Evolutionary conservation across 495 filamentous ascomycete genomes (phyloP), one percentile per base, ranked within the genome.

Genomic region (Xylaria longipes): DNA sequence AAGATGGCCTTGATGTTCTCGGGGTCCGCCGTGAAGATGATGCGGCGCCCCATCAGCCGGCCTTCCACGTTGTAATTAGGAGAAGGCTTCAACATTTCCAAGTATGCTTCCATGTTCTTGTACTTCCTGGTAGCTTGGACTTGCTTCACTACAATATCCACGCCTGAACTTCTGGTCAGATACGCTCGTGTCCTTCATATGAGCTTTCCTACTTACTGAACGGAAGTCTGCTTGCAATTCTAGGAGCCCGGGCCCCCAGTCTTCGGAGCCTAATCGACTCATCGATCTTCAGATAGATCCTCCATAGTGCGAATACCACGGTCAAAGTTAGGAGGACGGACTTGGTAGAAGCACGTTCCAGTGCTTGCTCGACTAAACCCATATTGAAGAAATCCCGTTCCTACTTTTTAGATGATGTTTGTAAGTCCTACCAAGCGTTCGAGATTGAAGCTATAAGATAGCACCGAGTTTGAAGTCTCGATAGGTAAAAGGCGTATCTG

Each of bases 1-100:
- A 97, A 85, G 8, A 97, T 82, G 0, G 94, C 90, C 77, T 97
- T 94, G 79, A 98, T 86, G 79, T 97, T 97, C 75, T 95, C 91
- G 0, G 93, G 94, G 54, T 94, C 91, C 31, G 83, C 85, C 0
- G 93, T 94, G 68, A 93, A 80, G 58, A 93, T 77, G 25, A 88
- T 73, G 8, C 91, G 89, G 33, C 85, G 84, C 50, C 89, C 82
- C 5, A 87, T 79, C 11, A 91, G 52, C 15, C 83, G 81, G 29
- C 82, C 72, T 78, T 97, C 93, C 43, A 87, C 81, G 0, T 94
- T 97, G 66, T 74, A 79, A 68, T 65, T 76, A 27, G 70, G 75
- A 79, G 25, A 72, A 22, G 61, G 67, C 29, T 25, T 75, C 71
- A 94, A 87, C 41, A 86, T 78, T 8, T 76, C 48, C 9, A 81